Conservation (phyloP, 768 basidiomycete species). For the Trametopsis cervina region DNA sequence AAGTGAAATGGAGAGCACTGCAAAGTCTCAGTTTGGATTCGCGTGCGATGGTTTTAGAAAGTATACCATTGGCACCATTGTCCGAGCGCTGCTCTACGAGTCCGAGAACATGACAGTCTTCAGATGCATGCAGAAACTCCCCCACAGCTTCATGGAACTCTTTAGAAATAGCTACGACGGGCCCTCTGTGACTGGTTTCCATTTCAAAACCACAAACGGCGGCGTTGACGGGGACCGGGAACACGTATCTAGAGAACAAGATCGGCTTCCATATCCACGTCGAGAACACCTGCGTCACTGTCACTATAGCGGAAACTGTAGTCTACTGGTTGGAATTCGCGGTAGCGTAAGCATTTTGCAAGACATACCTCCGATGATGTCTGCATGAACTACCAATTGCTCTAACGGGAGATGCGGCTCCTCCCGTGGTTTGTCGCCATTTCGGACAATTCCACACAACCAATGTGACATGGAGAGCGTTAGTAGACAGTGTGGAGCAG, state of each 20-base stretch:
- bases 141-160: constrained; percentile 32
- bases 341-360: too few relatives aligned
- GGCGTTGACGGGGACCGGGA: constrained; percentile 49
- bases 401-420: too few relatives aligned
- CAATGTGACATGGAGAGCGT: too few relatives aligned
- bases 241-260: constrained; percentile 45
- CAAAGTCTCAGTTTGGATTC: too few relatives aligned
- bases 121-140: constrained; percentile 33
- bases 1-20: neutral
- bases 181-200: constrained; percentile 30
- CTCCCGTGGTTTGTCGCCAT: too few relatives aligned
- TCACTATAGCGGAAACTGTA: constrained; percentile 3
- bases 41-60: too few relatives aligned
- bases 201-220: constrained; percentile 50
- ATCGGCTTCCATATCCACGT: neutral
- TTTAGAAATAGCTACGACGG: too few relatives aligned
- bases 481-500: too few relatives aligned
- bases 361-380: neutral
- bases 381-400: neutral
- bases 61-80: too few relatives aligned
- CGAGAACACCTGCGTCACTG: constrained; percentile 6
- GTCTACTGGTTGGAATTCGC: too few relatives aligned
- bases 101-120: constrained; percentile 33
- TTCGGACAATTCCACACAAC: too few relatives aligned
- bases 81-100: constrained; percentile 43